A percentile compares a stretch with the other conserved stretches of the same genome.
These are phyloP conservation scores for Kodamaea plutei DNA, from an alignment of 1,139 yeast genomes.

Conservation along the genomic window DNA sequence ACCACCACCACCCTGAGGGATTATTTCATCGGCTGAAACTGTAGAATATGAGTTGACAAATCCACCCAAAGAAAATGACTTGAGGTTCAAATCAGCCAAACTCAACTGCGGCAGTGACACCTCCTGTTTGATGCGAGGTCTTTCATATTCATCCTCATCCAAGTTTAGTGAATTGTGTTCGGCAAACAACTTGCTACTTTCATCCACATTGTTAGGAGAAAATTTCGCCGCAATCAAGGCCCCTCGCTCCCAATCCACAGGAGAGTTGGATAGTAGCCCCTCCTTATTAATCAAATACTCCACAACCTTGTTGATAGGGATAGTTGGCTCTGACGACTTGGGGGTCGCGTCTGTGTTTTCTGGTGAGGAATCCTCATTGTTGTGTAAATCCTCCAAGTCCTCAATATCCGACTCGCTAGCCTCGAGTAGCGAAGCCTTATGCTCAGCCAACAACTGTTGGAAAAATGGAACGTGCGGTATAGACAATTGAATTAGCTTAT, in stretches of 20 bases:
- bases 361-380: constrained; percentile 2
- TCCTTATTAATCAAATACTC: constrained; percentile 36
- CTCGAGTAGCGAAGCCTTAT: constrained; percentile 1
- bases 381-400: too few relatives aligned
- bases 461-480: constrained; percentile 35
- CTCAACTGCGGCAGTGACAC: constrained; percentile 8
- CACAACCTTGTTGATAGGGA: constrained; percentile 52
- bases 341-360: constrained; percentile 6
- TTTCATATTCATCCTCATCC: constrained; percentile 1
- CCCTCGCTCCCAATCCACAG: constrained; percentile 46
- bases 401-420: constrained; percentile 1
- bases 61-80: constrained; percentile 5
- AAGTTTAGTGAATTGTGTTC: constrained; percentile 28
- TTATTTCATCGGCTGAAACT: too few relatives aligned
- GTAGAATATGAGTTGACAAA: too few relatives aligned
- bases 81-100: constrained; percentile 1
- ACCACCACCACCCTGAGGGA: too few relatives aligned
- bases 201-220: constrained; percentile 18
- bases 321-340: constrained; percentile 12
- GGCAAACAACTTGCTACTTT: constrained; percentile 30
- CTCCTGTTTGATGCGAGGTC: constrained; percentile 8
- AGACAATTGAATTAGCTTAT: constrained; percentile 33
- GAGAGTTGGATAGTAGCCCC: constrained; percentile 33
- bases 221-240: constrained; percentile 39
- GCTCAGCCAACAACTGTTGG: constrained; percentile 17